Conservation (phyloP, 768 basidiomycete species). For the Strobilomyces dryophilus region DNA sequence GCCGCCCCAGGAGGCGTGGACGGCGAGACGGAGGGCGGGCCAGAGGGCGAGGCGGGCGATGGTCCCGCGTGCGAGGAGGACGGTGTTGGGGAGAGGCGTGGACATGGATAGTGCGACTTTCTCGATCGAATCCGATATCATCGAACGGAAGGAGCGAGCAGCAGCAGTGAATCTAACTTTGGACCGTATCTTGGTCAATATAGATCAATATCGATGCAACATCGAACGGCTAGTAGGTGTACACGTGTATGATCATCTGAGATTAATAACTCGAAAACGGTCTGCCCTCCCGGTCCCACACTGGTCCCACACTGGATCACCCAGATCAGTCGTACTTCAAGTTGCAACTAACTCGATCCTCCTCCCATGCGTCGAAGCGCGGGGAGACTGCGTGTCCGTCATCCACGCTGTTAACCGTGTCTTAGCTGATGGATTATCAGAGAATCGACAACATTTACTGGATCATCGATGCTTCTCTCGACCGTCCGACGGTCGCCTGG, state of each 20-base stretch:
- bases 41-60: constrained; percentile 79
- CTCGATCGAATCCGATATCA: too few relatives aligned
- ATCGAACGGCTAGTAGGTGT: too few relatives aligned
- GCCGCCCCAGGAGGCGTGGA: constrained; percentile 86
- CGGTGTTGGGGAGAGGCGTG: constrained; percentile 40
- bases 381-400: not conserved
- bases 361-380: not conserved
- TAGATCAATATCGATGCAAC: too few relatives aligned
- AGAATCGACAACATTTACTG: not conserved
- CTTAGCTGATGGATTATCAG: not conserved
- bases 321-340: too few relatives aligned
- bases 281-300: too few relatives aligned
- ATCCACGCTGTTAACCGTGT: not conserved
- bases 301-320: too few relatives aligned
- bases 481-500: not conserved
- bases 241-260: too few relatives aligned
- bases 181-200: too few relatives aligned
- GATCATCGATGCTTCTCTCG: not conserved
- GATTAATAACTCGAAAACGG: too few relatives aligned
- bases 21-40: constrained; percentile 83
- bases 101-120: constrained; percentile 5
- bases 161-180: too few relatives aligned
- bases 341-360: not conserved
- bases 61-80: constrained; percentile 84
- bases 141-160: too few relatives aligned